A percentile compares a stretch with the other conserved stretches of the same genome.
Conservation (phyloP, 2,329 filamentous ascomycete genomes). For the Fusarium verticillioides region DNA sequence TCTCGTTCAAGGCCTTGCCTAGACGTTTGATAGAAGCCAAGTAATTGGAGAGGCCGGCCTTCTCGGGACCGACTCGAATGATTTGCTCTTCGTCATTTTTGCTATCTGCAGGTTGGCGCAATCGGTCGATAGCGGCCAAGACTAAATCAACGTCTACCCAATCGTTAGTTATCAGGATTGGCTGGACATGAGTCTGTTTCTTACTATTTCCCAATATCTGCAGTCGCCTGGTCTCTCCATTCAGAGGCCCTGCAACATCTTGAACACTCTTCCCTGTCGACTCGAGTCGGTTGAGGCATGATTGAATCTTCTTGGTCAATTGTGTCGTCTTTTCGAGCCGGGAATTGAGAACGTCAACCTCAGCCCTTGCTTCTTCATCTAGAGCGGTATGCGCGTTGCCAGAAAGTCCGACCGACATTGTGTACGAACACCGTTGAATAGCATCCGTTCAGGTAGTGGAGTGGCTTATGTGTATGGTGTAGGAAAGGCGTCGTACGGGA, state of each 20-base stretch:
- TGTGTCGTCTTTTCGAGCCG: conserved; percentile 90
- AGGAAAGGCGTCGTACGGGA: not conserved
- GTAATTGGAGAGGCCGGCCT: conserved; percentile 84
- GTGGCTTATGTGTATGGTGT: not conserved
- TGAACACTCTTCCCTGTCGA: conserved; percentile 89
- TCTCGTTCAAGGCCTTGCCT: conserved; percentile 82
- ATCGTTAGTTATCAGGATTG: conserved; percentile 23
- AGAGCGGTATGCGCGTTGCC: conserved; percentile 60
- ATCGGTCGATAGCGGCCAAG: conserved; percentile 84
- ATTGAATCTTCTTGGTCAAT: conserved; percentile 95
- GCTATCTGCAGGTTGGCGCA: conserved; percentile 91
- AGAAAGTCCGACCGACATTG: conserved; percentile 64
- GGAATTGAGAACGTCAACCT: conserved; percentile 77
- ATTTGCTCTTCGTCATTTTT: conserved; percentile 92
- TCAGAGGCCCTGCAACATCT: conserved; percentile 91
- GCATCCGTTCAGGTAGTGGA: not conserved
- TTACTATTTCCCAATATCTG: conserved; percentile 86
- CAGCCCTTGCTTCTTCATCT: conserved; percentile 75
- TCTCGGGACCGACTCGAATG: conserved; percentile 86
- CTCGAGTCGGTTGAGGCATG: conserved; percentile 84
- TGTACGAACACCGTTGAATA: not conserved
- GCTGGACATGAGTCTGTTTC: conserved; percentile 12
- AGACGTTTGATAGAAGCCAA: conserved; percentile 90
- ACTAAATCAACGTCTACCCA: conserved; percentile 82
- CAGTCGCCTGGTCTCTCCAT: conserved; percentile 88